Evolutionary conservation across 148 eudicot species (phyloP).

Genomic region (Hydrangea macrophylla): DNA sequence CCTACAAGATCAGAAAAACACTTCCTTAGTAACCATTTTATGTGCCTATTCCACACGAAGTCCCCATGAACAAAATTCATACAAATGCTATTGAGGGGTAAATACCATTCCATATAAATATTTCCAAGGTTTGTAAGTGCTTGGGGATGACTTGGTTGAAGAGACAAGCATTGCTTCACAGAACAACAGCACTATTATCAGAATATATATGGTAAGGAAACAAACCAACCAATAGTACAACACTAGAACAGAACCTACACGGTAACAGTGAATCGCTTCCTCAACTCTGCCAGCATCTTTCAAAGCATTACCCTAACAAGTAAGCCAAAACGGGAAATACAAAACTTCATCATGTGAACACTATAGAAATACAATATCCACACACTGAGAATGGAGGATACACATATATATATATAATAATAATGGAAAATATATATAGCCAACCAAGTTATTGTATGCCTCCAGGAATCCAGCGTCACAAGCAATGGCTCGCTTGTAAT

Average conservation of each 20-base stretch:
- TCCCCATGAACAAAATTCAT: background rate
- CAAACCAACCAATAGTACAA: background rate
- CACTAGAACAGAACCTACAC: conserved; percentile 38
- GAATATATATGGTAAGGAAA: background rate
- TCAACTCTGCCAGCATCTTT: conserved; percentile 87
- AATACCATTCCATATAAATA: conserved; percentile 94
- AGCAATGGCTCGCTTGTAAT: conserved; percentile 80
- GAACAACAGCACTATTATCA: conserved; percentile 21
- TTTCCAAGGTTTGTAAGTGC: conserved; percentile 96
- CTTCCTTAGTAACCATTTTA: conserved; percentile 1
- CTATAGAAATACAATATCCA: conserved; percentile 1
- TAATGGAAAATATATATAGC: conserved; percentile 15
- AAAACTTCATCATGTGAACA: background rate
- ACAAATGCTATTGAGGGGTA: background rate
- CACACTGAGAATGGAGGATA: no score
- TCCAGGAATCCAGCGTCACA: conserved; percentile 82
- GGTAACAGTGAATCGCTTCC: conserved; percentile 81
- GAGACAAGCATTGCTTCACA: conserved; percentile 83
- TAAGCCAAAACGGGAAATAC: conserved; percentile 6
- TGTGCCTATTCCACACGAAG: background rate
- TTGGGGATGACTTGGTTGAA: conserved; percentile 91
- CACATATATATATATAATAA: no score
- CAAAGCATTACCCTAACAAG: conserved; percentile 77
- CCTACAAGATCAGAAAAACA: conserved; percentile 43
- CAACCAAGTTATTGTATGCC: conserved; percentile 92